Evolutionary conservation across 1,284 basidiomycete species (phyloP), one percentile per base, ranked within the genome.

Genomic region (Moesziomyces parantarcticus): DNA sequence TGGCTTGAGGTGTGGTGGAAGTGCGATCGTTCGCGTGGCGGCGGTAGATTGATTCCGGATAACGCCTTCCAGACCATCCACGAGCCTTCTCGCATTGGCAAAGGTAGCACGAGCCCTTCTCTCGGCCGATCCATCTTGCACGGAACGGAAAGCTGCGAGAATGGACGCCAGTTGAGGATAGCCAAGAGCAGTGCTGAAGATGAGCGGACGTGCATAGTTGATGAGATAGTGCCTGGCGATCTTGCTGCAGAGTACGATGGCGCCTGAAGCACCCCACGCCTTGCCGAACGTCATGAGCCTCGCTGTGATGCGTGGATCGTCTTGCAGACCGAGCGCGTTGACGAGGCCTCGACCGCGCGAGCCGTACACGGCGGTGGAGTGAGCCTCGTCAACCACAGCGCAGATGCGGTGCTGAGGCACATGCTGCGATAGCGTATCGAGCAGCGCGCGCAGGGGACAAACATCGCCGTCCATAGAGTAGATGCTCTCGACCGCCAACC

Each of bases 401-500:
- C 69, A 75, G 29, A 72, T 64, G 20, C 66, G 58, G 1, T 51
- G 16, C 5, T 77, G 61, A 0, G 90, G 90, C 39, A 93, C 87
- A 23, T 88, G 73, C 23, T 87, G 84, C 40, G 91, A 89, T 41
- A 92, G 78, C 4, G 87, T 77, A 16, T 88, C 86, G 16, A 90
- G 87, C 56, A 97, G 90, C 36, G 88, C 87, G 7, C 70, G 66
- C 16, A 97, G 86, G 1, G 93, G 93, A 1, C 92, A 89, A 61
- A 95, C 87, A 48, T 94, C 95, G 18, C 95, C 95, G 78, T 97
- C 95, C 95, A 97, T 98, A 65, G 91, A 93, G 81, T 98, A 97
- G 57, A 97, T 85, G 44, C 89, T 90, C 86, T 97, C 95, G 18
- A 97, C 89, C 0, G 92, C 90, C n/a, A 97, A 49, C 65, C 83